Evolutionary conservation across 495 filamentous ascomycete species (phyloP).

Genomic region (Penicillium robsamsonii): DNA sequence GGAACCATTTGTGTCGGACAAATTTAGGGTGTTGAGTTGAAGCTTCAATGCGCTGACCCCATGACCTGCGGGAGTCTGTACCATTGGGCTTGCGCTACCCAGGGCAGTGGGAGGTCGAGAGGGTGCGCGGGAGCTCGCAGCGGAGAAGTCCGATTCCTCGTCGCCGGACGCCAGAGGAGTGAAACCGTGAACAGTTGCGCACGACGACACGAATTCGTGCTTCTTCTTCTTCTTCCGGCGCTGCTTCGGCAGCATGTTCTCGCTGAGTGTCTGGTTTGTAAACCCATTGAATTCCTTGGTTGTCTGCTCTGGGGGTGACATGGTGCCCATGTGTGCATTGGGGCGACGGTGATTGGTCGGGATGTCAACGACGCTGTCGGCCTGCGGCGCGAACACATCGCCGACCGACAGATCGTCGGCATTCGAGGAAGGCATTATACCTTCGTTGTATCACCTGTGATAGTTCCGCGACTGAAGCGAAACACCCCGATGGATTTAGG

Average conservation of each 20-base stretch:
- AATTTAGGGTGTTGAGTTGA: conserved; percentile 67
- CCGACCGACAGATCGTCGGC: conserved; percentile 44
- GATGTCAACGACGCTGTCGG: conserved; percentile 32
- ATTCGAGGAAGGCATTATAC: conserved; percentile 26
- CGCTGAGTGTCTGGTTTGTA: conserved; percentile 27
- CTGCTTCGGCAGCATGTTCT: conserved; percentile 31
- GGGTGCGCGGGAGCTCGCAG: conserved; percentile 45
- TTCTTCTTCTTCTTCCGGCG: conserved; percentile 49
- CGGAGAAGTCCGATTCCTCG: conserved; percentile 77
- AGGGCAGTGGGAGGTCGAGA: conserved; percentile 27
- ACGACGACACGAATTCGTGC: conserved; percentile 58
- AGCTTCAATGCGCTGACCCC: conserved; percentile 78
- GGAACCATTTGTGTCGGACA: conserved; percentile 39
- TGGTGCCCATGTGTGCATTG: conserved; percentile 35
- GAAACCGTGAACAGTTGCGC: conserved; percentile 75
- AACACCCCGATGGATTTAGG: neutral
- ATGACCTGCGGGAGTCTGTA: conserved; percentile 58
- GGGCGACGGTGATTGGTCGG: conserved; percentile 25
- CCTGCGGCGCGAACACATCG: conserved; percentile 47
- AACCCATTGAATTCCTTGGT: conserved; percentile 9
- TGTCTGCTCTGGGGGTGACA: conserved; percentile 27
- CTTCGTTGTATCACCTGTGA: neutral
- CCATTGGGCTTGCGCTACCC: conserved; percentile 50
- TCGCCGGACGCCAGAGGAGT: conserved; percentile 83
- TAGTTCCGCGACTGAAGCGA: conserved; percentile 2